Base-by-base conservation (phyloP, 108 stramenopile genomes). In the Cylindrotheca fusiformis region DNA sequence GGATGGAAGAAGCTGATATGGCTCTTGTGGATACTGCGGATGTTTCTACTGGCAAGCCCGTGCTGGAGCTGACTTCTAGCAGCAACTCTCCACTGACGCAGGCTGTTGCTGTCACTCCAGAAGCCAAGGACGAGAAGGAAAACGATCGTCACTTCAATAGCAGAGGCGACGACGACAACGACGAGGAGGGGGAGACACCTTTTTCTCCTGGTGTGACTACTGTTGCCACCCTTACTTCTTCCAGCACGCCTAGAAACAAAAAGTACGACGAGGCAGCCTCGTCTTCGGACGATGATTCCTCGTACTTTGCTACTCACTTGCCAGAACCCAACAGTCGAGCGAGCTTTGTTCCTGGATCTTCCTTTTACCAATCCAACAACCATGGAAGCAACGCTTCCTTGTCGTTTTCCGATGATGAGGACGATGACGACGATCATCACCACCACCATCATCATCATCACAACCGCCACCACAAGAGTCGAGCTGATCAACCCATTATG, bases 391-490 rank as follows among this genome's bases (percentile, higher is more conserved):
- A 77, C 60, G 75, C 78, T 0, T 72, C 66, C 51, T 61, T 83
- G 3, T 83, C 82, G 0, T 74, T 83, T 60, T 83, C 82, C 17
- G 82, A 83, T 41, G 36, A 41, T 47, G 82, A 83, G 33, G 76
- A 75, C 41, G 78, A 76, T 12, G 76, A 77, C 22, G 71, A 61
- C 31, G 27, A 46, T 26, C 58, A 66, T 45, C 65, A 55, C 27
- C 58, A 47, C 20, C 28, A 53, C 20, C 19, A 45, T 18, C 57
- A 52, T 10, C 47, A 32, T 19, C n/a, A n/a, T n/a, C 36, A 6
- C 6, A 41, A 41, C 14, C 36, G 10, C 36, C 36, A 41, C 14
- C 14, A 10, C 10, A 14, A 10, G 14, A 6, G 10, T 10, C 6
- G 36, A 41, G 14, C 6, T 14, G 14, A 14, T 41, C 14, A 41